phyloP scores from a whole-genome alignment of 192 early-diverging fungal genomes.

The Glomus cerebriforme region DNA sequence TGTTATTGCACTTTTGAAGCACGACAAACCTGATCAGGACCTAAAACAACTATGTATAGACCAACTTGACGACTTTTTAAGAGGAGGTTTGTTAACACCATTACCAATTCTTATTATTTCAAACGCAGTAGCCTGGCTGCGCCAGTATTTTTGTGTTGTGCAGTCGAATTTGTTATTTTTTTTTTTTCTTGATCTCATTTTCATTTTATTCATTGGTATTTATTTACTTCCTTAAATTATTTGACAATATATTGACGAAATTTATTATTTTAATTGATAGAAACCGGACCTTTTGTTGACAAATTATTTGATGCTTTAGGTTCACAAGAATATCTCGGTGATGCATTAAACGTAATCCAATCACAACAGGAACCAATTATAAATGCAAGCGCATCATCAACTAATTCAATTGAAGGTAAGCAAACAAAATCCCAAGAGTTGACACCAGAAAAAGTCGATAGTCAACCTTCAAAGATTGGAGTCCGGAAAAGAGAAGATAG shows the following conservation, averaged over 20 bases:
- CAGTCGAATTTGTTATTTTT: too few species aligned
- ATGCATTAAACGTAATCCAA: constrained; percentile 1
- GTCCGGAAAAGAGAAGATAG: constrained; percentile 48
- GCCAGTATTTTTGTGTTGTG: neutral
- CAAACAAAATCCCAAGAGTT: neutral
- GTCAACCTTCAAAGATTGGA: constrained; percentile 7
- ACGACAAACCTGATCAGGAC: constrained; percentile 60
- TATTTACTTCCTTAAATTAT: constrained; percentile 29
- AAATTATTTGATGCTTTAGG: constrained; percentile 58
- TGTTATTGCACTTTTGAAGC: constrained; percentile 74
- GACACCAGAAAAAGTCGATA: neutral
- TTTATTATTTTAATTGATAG: constrained; percentile 40
- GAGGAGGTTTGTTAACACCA: constrained; percentile 53
- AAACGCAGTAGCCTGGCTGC: neutral
- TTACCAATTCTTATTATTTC: neutral
- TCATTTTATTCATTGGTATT: too few species aligned
- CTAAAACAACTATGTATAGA: constrained; percentile 57
- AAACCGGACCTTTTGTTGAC: constrained; percentile 67
- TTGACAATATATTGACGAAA: constrained; percentile 19
- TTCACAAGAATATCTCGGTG: constrained; percentile 46
- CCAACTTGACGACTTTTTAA: constrained; percentile 79
- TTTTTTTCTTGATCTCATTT: too few species aligned
- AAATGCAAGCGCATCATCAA: neutral
- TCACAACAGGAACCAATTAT: constrained; percentile 1
- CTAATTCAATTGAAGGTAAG: constrained; percentile 23